Evolutionary conservation across 805 yeast species (phyloP).

Genomic region (Candida tallmaniae): DNA sequence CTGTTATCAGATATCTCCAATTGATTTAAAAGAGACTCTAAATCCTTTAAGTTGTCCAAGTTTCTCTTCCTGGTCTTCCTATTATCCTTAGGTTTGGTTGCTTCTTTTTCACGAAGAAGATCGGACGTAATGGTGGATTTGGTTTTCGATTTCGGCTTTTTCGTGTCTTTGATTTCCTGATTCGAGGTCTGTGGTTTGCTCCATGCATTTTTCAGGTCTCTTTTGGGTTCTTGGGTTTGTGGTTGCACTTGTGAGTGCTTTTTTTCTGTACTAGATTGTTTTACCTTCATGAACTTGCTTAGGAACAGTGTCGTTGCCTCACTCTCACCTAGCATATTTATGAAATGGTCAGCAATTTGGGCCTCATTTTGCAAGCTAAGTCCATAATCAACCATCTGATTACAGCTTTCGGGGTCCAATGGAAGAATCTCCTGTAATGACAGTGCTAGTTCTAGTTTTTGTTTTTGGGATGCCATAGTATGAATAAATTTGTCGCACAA

Average conservation of each 20-base stretch:
- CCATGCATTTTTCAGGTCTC: constrained; percentile 5
- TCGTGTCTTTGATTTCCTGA: constrained; percentile 1
- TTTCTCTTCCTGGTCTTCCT: constrained; percentile 40
- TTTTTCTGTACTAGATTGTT: constrained; percentile 8
- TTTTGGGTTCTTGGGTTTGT: background rate
- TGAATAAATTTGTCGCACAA: too few species aligned
- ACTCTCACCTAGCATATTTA: constrained; percentile 54
- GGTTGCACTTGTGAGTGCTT: background rate
- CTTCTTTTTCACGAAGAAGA: constrained; percentile 5
- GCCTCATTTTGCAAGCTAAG: constrained; percentile 42
- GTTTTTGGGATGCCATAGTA: constrained; percentile 1
- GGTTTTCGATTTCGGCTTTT: constrained; percentile 5
- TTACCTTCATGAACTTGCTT: constrained; percentile 37
- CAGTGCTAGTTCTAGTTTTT: constrained; percentile 7
- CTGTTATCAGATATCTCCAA: constrained; percentile 31
- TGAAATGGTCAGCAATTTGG: constrained; percentile 48
- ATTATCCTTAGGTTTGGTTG: constrained; percentile 14
- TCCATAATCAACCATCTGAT: constrained; percentile 53
- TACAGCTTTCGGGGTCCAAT: constrained; percentile 51
- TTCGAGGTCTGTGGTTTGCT: background rate
- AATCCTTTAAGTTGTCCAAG: constrained; percentile 55
- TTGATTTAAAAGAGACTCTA: constrained; percentile 57
- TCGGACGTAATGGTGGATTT: constrained; percentile 9
- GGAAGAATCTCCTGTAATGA: constrained; percentile 35
- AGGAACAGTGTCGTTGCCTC: constrained; percentile 49